phyloP scores from a whole-genome alignment of 2,329 filamentous ascomycete genomes.

The Fusarium subglutinans region DNA sequence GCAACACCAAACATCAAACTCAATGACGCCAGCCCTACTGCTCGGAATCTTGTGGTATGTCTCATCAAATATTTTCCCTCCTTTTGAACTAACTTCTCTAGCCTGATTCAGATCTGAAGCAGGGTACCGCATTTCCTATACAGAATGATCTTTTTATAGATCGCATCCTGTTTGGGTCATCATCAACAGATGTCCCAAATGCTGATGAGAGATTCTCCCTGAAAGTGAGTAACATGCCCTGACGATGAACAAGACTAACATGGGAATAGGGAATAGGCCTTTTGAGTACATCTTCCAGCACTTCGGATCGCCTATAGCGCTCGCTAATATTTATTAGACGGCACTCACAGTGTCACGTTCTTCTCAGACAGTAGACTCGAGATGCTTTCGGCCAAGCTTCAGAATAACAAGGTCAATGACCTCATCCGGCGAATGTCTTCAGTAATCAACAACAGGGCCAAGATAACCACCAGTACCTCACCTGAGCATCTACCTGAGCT shows the following conservation, averaged over 20 bases:
- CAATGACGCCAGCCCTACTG: neutral
- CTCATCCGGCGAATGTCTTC: constrained; percentile 32
- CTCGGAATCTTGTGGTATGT: neutral
- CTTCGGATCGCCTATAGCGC: no score
- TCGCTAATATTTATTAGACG: neutral
- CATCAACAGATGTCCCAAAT: neutral
- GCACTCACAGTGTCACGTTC: constrained; percentile 35
- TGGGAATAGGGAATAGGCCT: constrained; percentile 29
- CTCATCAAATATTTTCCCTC: accelerated
- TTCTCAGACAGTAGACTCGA: constrained; percentile 36
- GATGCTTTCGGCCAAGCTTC: constrained; percentile 28
- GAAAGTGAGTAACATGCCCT: constrained; percentile 3
- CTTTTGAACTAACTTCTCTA: accelerated
- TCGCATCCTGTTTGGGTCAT: constrained; percentile 7
- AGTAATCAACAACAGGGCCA: constrained; percentile 24
- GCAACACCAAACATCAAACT: accelerated
- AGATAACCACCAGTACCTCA: constrained; percentile 24
- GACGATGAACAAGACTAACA: neutral
- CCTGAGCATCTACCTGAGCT: neutral
- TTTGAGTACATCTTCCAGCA: neutral
- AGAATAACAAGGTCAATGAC: constrained; percentile 35
- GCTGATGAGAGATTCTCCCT: constrained; percentile 18
- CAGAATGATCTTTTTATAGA: constrained; percentile 25
- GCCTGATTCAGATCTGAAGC: neutral
- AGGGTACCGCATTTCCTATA: accelerated